Base-by-base conservation (phyloP, 129 eudicot species). In the Oenanthe sinensis region DNA sequence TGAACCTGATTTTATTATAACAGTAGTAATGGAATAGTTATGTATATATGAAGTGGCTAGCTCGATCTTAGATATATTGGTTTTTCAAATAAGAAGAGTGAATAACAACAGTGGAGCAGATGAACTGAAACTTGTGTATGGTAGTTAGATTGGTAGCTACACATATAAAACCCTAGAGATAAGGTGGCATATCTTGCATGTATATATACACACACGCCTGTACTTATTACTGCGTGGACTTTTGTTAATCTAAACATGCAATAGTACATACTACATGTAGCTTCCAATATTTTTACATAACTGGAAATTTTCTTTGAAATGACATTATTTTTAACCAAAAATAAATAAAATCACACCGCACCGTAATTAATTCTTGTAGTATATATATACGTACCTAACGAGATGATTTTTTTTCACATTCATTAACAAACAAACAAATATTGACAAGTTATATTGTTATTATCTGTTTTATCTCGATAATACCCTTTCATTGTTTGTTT, bases 71-170 rank as follows among this genome's bases (percentile, higher is more conserved):
- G 5, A 8, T 43, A 20, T 9, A 71, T 42, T 2, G 2, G 1
- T 9, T 24, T 74, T 76, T 70, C 50, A 80, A 81, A 71, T 77
- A 75, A 79, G 75, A 78, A 73, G 85, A 84, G 79, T 79, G 80
- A 86, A n/a, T 68, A n/a, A n/a, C n/a, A 5, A 68, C 30, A 87
- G 92, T 88, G 91, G 96, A 87, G 90, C 67, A 85, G 93, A 88
- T 91, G 80, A 50, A 72, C 84, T 50, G 73, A 82, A 46, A 79
- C 83, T 82, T 78, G 76, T 84, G 52, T 8, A 30, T 49, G 10
- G 78, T 75, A 48, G 36, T 75, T 48, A 39, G 44, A 58, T 70
- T 17, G 4, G 7, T 76, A 49, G 30, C 22, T 65, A 65, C 42
- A 63, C 20, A 15, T 24, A n/a, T 30, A 28, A 63, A 65, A n/a